Evolutionary conservation across 202 grass and related monocot genomes (phyloP), one percentile per base, ranked within the genome.

Genomic region (Setaria italica): DNA sequence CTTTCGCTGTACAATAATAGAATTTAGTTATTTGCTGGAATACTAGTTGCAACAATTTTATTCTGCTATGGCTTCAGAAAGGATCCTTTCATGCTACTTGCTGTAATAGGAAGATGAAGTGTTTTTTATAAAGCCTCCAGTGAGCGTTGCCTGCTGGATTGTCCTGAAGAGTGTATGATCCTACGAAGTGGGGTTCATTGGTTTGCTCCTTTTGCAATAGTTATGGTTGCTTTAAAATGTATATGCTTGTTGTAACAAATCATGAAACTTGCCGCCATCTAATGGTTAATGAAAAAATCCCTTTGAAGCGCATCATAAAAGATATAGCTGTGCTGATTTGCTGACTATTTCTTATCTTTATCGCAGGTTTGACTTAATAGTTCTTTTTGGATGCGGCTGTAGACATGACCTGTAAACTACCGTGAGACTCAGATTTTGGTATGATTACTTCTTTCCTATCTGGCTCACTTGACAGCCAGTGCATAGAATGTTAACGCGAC

Each of bases 381-480:
- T 70, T 85, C 81, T 73, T 84, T 66, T 81, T 85, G 70, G 39
- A 71, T 85, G 85, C 41, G 85, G 85, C 77, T 72, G 16, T 88
- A 85, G 85, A 81, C 58, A 76, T 81, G 85, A 81, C 57, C 4
- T 91, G 85, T 88, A 88, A 88, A 88, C 67, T 85, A 88, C 57
- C 66, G 64, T 10, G 85, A 91, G 89, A 82, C 76, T 82, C 58
- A 78, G 82, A 88, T 85, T 88, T 91, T 85, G 89, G 82, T 88
- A 85, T 78, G 85, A 67, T 77, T 82, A 88, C 25, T 72, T 70
- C 74, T 75, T 49, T 64, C 66, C 42, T 34, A 73, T 53, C 21
- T 37, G 72, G 71, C 71, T 35, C 49, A 25, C 35, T 43, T 85
- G 43, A 77, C 15, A 30, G 48, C 49, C 59, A 64, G 21, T 85